Evolutionary conservation across 2,329 filamentous ascomycete genomes (phyloP), one percentile per base, ranked within the genome.

Genomic region (Aspergillus pseudoglaucus): DNA sequence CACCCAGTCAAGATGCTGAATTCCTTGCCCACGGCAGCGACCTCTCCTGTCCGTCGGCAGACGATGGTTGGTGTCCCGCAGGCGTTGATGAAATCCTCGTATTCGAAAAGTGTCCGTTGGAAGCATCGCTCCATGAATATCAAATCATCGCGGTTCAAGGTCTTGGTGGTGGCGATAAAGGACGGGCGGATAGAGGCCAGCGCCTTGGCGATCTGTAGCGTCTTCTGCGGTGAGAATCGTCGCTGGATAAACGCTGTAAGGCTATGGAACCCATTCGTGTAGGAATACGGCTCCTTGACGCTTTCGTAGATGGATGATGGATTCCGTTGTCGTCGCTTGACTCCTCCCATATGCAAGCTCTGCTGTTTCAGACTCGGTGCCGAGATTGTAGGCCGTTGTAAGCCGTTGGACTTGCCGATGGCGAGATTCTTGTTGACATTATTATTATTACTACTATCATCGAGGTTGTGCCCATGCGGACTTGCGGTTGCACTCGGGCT

Each of bases 71-170:
- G 93, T 3, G 90, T 94, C 35, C 89, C 89, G 51, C 86, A 89
- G 54, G 89, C 84, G 48, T 88, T 83, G 74, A 96, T 87, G 56
- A 94, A 93, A 55, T 95, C 89, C 63, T 97, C 89, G 60, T 95
- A 94, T 64, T 95, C 90, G 62, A 90, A 89, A 9, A 97, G 76
- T 0, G 89, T 94, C 33, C 93, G 82, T 68, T 98, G 93, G 63
- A 97, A 89, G 61, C 88, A 94, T 70, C 95, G 95, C 67, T 98
- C 93, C 87, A 95, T 95, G 67, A 97, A 96, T 18, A 98, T 84
- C 23, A 97, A 75, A 67, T 98, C 93, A 60, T 93, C 85, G 15
- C 84, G 78, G 54, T 89, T 90, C 51, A 97, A 75, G n/a, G 88
- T 90, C 60, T 88, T 87, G 17, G 88, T 95, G 53, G 89, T 94